Base-by-base conservation (phyloP, 2,329 filamentous ascomycete genomes). In the Trichophyton verrucosum region DNA sequence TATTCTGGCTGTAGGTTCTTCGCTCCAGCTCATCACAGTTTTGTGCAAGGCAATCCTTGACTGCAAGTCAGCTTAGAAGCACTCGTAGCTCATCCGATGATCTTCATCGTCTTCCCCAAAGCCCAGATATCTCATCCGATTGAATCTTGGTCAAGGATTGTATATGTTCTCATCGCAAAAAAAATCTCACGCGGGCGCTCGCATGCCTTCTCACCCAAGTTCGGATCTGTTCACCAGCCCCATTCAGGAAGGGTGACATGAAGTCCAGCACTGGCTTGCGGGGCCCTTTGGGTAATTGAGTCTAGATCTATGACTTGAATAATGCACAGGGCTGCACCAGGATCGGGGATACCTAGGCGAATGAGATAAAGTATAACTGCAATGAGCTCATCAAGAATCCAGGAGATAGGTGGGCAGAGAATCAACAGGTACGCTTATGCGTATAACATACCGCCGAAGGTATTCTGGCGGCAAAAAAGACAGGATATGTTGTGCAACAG, bases 321-420 rank as follows among this genome's bases (percentile, higher is more conserved):
- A 15, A 62, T 62, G 38, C 61, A 60, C 13, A 57, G 47, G 7
- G 57, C 15, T 24, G 5, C n/a, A 15, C 44, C 27, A 24, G 33
- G 30, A 1, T 8, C 17, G 17, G 8, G 20, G 2, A 33, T 42
- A 24, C 36, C 13, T 15, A 8, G 15, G 24, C 51, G 13, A 56
- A 20, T 30, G 13, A 15, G 4, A 17, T 42, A 24, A 24, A 38
- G 5, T 17, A 36, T 53, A 36, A 57, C 61, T 40, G 20, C 36
- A 22, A 62, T 62, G 36, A 62, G 60, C 22, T 62, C 61, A n/a
- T 61, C 60, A 20, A 61, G 47, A 5, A 61, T 46, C 60, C 59
- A 46, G 44, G 40, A 60, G 17, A 57, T 13, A 53, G 13, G 44
- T 58, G 58, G 22, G 24, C 13, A 55, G 42, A 61, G 46, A 17